Evolutionary conservation across 1,284 basidiomycete species (phyloP).

Genomic region (Bjerkandera adusta): DNA sequence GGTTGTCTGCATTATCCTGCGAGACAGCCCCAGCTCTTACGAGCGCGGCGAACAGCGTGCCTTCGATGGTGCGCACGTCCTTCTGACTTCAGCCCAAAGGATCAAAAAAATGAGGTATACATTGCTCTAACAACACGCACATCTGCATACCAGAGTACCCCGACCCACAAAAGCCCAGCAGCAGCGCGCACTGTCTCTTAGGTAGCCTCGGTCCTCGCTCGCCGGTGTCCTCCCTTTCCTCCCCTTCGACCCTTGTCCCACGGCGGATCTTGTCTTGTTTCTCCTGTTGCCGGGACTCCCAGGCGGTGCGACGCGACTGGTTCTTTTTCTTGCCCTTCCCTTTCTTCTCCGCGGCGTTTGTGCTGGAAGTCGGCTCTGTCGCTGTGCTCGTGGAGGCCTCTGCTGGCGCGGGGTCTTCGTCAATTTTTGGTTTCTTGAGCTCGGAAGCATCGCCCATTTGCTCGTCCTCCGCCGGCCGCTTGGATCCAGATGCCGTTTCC

Average conservation of each 20-base stretch:
- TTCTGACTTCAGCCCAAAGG: constrained; percentile 31
- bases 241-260: constrained; percentile 27
- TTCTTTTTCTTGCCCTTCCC: background rate
- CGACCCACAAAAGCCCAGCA: constrained; percentile 79
- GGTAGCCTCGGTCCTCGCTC: constrained; percentile 53
- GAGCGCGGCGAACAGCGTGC: constrained; percentile 85
- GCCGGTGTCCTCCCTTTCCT: constrained; percentile 29
- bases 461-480: too few species aligned
- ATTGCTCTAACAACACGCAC: constrained; percentile 46
- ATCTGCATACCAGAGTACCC: constrained; percentile 96
- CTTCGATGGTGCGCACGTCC: constrained; percentile 84
- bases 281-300: constrained; percentile 28
- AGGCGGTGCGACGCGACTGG: constrained; percentile 11
- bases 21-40: constrained; percentile 91
- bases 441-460: too few species aligned
- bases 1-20: constrained; percentile 89
- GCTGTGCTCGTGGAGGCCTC: background rate
- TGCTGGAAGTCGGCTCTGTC: background rate
- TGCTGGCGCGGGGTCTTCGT: background rate
- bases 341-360: background rate
- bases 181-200: constrained; percentile 70
- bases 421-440: background rate
- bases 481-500: too few species aligned
- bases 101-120: background rate
- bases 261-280: constrained; percentile 31